Percentiles rank a stretch among this genome's conserved stretches.
Conservation (phyloP, 2,329 filamentous ascomycete species). For the Parascedosporium putredinis region DNA sequence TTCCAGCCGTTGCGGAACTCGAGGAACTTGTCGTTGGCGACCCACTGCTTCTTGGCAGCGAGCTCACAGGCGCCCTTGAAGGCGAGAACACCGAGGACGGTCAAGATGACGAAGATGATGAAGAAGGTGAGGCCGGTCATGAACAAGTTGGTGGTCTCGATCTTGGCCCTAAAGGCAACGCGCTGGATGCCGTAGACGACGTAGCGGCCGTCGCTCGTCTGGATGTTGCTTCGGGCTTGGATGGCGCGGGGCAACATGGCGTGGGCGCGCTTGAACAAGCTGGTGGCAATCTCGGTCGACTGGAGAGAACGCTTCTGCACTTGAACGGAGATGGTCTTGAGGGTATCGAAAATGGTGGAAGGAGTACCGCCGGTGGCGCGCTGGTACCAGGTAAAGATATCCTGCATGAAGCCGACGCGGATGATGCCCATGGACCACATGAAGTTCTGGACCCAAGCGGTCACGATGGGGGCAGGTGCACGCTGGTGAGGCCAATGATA, state of each 20-base stretch:
- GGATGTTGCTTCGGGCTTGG: conserved; percentile 44
- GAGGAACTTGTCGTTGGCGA: conserved; percentile 76
- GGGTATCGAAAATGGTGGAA: conserved; percentile 63
- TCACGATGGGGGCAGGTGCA: conserved; percentile 79
- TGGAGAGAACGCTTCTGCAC: conserved; percentile 55
- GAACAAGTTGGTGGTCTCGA: conserved; percentile 88
- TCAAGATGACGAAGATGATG: conserved; percentile 68
- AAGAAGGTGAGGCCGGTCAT: conserved; percentile 87
- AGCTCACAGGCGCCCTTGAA: conserved; percentile 79
- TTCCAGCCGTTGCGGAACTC: conserved; percentile 94
- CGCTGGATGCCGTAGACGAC: conserved; percentile 75
- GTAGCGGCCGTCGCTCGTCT: conserved; percentile 43
- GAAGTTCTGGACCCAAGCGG: conserved; percentile 94
- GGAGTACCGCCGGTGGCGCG: conserved; percentile 82
- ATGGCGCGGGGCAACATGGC: conserved; percentile 39
- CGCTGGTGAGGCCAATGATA: conserved; percentile 74
- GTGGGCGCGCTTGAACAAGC: conserved; percentile 44
- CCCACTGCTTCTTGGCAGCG: conserved; percentile 62
- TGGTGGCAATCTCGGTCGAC: conserved; percentile 25
- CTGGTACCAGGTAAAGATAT: conserved; percentile 91
- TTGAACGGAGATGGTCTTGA: conserved; percentile 70
- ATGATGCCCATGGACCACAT: conserved; percentile 98
- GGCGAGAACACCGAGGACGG: conserved; percentile 58
- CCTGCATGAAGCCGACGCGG: conserved; percentile 73
- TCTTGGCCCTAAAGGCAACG: conserved; percentile 74